Evolutionary conservation across 306 rosid genomes (phyloP).

Genomic region (Inga oerstediana): DNA sequence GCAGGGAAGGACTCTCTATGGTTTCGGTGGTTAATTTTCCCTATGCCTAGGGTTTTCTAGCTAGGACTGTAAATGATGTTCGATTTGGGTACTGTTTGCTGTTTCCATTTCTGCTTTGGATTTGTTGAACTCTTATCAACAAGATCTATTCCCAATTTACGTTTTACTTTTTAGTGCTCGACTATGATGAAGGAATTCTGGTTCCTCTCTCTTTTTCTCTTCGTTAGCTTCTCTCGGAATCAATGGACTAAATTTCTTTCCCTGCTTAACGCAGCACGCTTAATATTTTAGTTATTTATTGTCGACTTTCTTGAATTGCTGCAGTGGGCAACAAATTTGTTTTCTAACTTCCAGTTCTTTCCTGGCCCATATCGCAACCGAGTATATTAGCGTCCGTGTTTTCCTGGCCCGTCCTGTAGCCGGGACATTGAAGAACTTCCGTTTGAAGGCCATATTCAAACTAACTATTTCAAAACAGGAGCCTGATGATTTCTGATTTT

Average conservation of each 20-base stretch:
- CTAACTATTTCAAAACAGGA: too few species aligned
- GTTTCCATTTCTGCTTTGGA: neutral
- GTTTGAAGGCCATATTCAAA: too few species aligned
- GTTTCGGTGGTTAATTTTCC: slow-evolving; percentile 32
- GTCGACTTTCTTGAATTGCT: too few species aligned
- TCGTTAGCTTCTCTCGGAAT: neutral
- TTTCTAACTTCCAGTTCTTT: too few species aligned
- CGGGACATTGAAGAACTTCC: neutral
- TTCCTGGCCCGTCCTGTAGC: neutral
- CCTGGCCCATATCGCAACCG: too few species aligned
- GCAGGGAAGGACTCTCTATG: slow-evolving; percentile 45
- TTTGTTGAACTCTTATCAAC: neutral
- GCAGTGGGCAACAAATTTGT: too few species aligned
- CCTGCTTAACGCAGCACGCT: neutral
- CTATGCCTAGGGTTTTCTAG: neutral
- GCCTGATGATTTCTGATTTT: too few species aligned
- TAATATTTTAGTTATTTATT: too few species aligned
- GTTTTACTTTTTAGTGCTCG: neutral
- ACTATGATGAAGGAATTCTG: neutral
- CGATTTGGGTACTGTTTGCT: neutral
- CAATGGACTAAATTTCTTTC: neutral
- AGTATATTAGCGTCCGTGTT: too few species aligned
- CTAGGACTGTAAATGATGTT: neutral
- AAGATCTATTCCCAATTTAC: neutral
- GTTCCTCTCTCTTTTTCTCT: too few species aligned